phyloP scores from a whole-genome alignment of 148 eudicot species.

The Euryodendron excelsum region DNA sequence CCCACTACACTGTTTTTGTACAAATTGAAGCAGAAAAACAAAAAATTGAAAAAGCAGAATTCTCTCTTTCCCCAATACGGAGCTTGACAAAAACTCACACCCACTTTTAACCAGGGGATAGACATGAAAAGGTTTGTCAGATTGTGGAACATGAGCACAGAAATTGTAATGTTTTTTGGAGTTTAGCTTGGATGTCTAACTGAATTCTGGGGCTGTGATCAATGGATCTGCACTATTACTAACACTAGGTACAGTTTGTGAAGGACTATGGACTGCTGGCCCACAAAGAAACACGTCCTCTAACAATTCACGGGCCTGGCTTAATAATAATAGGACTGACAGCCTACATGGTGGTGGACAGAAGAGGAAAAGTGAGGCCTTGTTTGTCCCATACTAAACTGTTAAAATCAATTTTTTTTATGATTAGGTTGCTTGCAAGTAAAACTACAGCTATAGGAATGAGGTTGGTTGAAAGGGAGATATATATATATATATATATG shows the following conservation, averaged over 20 bases:
- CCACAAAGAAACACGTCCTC: not conserved
- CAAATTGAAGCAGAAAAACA: too few relatives aligned
- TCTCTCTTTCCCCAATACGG: too few relatives aligned
- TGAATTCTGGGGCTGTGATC: not conserved
- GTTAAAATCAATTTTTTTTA: too few relatives aligned
- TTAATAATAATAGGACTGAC: not conserved
- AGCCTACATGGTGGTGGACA: conserved; percentile 2
- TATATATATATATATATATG: too few relatives aligned
- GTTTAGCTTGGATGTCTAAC: too few relatives aligned
- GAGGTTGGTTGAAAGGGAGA: not conserved
- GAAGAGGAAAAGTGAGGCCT: not conserved
- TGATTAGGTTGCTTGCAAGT: not conserved
- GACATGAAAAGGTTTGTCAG: not conserved
- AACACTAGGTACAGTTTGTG: not conserved
- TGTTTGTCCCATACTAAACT: not conserved
- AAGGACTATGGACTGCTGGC: not conserved
- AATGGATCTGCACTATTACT: not conserved
- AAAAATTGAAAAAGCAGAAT: too few relatives aligned
- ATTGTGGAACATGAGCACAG: conserved; percentile 4
- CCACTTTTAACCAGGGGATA: not conserved
- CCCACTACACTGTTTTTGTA: too few relatives aligned
- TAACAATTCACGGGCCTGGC: not conserved
- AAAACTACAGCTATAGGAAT: not conserved
- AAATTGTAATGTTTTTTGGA: too few relatives aligned
- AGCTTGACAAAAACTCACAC: not conserved